These are phyloP conservation scores for Bruguiera hainesii DNA, from an alignment of 441 rosid species.

Conservation along the genomic window DNA sequence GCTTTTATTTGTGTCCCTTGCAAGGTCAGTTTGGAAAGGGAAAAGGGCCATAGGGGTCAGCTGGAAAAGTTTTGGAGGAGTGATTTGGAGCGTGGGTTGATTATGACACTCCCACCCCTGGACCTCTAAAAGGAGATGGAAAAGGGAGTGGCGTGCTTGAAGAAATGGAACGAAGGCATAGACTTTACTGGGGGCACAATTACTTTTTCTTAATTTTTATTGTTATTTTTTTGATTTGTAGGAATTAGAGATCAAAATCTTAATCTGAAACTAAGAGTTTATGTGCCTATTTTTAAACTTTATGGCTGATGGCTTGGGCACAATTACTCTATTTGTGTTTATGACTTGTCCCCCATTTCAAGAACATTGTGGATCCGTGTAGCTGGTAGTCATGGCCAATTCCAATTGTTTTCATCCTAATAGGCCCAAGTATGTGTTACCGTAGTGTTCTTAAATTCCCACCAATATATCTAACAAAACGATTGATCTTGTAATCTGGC, in stretches of 20 bases:
- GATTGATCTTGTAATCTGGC: background rate
- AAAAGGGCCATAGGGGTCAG: background rate
- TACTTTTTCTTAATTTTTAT: background rate
- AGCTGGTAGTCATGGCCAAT: constrained; percentile 14
- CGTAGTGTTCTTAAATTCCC: background rate
- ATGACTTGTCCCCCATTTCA: constrained; percentile 47
- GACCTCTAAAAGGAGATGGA: constrained; percentile 12
- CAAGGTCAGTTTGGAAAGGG: constrained; percentile 14
- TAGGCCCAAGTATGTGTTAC: background rate
- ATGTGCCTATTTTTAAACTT: background rate
- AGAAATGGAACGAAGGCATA: constrained; percentile 21
- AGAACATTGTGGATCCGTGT: constrained; percentile 42
- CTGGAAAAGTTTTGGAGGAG: constrained; percentile 9
- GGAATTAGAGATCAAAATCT: background rate
- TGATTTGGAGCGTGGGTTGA: constrained; percentile 39
- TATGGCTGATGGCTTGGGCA: background rate
- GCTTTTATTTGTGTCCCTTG: constrained; percentile 3
- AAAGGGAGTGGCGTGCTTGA: constrained; percentile 40
- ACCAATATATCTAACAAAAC: background rate
- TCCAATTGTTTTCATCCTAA: background rate
- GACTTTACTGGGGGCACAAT: background rate
- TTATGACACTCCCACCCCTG: constrained; percentile 28
- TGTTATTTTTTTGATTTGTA: background rate
- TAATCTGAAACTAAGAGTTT: no score
- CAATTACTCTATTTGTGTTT: constrained; percentile 22